Conservation (phyloP, 495 filamentous ascomycete genomes). For the Platismatia glauca region DNA sequence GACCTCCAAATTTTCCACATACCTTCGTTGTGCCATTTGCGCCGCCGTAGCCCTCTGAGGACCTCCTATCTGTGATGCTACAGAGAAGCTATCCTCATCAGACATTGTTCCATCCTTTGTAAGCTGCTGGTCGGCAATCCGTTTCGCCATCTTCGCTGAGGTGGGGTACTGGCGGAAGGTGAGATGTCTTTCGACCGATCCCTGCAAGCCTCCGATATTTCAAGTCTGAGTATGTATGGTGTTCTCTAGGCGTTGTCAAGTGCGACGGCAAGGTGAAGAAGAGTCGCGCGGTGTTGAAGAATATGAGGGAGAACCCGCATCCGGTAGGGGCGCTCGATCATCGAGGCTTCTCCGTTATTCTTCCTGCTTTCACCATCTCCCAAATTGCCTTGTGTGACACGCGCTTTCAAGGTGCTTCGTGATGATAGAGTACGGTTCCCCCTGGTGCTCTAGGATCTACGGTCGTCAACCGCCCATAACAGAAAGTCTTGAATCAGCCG, state of each 20-base stretch:
- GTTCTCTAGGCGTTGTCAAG: background rate
- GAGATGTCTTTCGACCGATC: background rate
- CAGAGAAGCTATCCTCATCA: conserved; percentile 3
- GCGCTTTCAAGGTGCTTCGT: background rate
- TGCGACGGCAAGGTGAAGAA: background rate
- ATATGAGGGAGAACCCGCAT: conserved; percentile 2
- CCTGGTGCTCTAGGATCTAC: background rate
- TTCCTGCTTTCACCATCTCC: conserved; percentile 8
- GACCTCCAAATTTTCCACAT: conserved; percentile 28
- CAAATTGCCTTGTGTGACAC: background rate
- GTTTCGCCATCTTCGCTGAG: conserved; percentile 15
- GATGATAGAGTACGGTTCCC: background rate
- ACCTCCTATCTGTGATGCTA: conserved; percentile 7
- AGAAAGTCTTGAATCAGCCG: conserved; percentile 13
- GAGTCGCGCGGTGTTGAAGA: conserved; percentile 3
- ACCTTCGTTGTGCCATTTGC: conserved; percentile 46
- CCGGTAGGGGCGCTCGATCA: conserved; percentile 7
- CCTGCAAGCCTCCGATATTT: background rate
- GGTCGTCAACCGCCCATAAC: conserved; percentile 10
- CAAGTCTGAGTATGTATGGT: background rate
- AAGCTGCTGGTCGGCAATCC: conserved; percentile 11
- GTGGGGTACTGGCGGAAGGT: background rate
- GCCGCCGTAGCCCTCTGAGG: conserved; percentile 43
- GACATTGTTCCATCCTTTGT: conserved; percentile 14
- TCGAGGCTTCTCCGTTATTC: background rate